Evolutionary conservation across 1,139 yeast genomes (phyloP).

Genomic region (Barnettozyma hawaiiensis): DNA sequence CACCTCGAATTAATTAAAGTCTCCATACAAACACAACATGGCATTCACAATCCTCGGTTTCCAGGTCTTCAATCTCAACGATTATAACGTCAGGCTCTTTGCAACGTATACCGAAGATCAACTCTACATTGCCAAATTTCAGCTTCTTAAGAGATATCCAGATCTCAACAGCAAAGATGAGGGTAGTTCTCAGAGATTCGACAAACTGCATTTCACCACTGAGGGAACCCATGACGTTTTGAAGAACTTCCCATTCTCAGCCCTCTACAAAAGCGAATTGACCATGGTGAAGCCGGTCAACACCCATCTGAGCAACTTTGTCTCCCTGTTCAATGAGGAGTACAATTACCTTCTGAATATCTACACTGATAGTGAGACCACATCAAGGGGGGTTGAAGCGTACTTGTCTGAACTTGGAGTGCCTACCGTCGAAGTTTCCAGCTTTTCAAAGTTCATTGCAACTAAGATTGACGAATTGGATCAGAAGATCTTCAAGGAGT

Average conservation of each 20-base stretch:
- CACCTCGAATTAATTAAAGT: too few relatives aligned
- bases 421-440: conserved; percentile 2
- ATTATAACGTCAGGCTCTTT: conserved; percentile 22
- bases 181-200: conserved; percentile 21
- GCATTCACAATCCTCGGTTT: conserved; percentile 19
- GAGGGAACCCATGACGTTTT: conserved; percentile 9
- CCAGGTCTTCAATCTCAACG: conserved; percentile 23
- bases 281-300: conserved; percentile 10
- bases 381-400: conserved; percentile 2
- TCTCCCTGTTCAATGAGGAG: conserved; percentile 18
- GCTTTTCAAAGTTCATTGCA: conserved; percentile 12
- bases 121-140: conserved; percentile 20
- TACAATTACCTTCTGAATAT: conserved; percentile 21
- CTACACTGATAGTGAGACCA: conserved; percentile 12
- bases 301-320: conserved; percentile 9
- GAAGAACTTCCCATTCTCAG: conserved; percentile 21
- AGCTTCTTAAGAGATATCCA: conserved; percentile 16
- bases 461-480: conserved; percentile 19
- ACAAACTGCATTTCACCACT: conserved; percentile 12
- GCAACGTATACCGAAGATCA: conserved; percentile 18
- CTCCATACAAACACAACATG: conserved; percentile 10
- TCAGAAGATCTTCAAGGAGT: conserved; percentile 18
- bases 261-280: conserved; percentile 17
- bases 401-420: conserved; percentile 11
- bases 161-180: conserved; percentile 15